phyloP scores from a whole-genome alignment of 2,329 filamentous ascomycete genomes.

The Stemphylium vesicarium region DNA sequence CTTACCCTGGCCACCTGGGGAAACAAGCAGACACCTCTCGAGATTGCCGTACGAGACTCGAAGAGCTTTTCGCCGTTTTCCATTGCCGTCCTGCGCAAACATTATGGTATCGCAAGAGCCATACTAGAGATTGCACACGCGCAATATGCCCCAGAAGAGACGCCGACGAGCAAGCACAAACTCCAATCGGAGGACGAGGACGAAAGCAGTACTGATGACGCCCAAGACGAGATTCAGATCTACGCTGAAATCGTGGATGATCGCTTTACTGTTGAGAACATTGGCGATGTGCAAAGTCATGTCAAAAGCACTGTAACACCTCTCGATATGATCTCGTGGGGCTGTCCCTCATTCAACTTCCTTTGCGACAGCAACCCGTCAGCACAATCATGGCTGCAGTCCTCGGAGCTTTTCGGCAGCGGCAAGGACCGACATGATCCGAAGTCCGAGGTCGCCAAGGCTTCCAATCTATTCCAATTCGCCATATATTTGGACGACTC shows the following conservation, averaged over 20 bases:
- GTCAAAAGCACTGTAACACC: conserved; percentile 70
- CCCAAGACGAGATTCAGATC: conserved; percentile 43
- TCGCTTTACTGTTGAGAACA: conserved; percentile 75
- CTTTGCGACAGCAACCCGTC: conserved; percentile 7
- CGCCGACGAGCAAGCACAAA: conserved; percentile 53
- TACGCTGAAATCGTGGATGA: conserved; percentile 65
- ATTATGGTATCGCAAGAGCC: conserved; percentile 66
- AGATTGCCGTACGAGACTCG: conserved; percentile 65
- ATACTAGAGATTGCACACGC: conserved; percentile 74
- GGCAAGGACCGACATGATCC: neutral
- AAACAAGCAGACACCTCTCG: conserved; percentile 60
- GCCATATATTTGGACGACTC: conserved; percentile 37
- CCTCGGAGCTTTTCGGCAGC: neutral
- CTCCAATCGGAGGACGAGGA: conserved; percentile 51
- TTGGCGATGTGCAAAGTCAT: conserved; percentile 71
- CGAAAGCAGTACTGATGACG: conserved; percentile 35
- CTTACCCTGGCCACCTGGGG: conserved; percentile 68
- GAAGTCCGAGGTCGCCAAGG: conserved; percentile 4
- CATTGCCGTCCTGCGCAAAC: conserved; percentile 70
- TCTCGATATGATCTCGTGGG: conserved; percentile 56
- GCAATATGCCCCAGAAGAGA: conserved; percentile 68
- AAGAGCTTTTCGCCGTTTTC: conserved; percentile 66
- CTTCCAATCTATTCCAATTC: conserved; percentile 36
- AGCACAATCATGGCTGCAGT: neutral
- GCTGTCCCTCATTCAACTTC: conserved; percentile 18